These are phyloP conservation scores for Strigomonas oncopelti DNA, from an alignment of 208 protist genomes.

Conservation along the genomic window DNA sequence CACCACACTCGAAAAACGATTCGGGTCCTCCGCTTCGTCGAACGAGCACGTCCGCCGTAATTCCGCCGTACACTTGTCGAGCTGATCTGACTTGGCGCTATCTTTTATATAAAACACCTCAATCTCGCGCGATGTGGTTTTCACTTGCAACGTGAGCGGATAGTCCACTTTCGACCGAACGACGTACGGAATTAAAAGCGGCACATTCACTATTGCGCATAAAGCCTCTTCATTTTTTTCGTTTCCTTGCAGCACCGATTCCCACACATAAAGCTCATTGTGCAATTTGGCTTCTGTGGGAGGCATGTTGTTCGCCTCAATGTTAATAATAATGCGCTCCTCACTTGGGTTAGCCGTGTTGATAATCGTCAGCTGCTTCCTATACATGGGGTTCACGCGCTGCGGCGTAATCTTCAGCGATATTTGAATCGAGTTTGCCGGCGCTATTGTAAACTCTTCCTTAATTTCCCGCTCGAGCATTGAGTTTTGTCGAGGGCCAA, in stretches of 20 bases:
- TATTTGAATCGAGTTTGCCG: conserved; percentile 55
- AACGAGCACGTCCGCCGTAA: not conserved
- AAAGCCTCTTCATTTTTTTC: conserved; percentile 22
- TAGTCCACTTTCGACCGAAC: conserved; percentile 56
- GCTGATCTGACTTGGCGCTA: conserved; percentile 20
- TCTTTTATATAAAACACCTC: conserved; percentile 51
- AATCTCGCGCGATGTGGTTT: conserved; percentile 57
- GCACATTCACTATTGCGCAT: conserved; percentile 63
- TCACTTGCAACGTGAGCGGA: conserved; percentile 46
- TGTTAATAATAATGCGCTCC: conserved; percentile 77
- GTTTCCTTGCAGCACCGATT: conserved; percentile 24
- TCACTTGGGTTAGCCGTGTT: conserved; percentile 71
- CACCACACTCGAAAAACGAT: not conserved
- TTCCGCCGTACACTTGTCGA: conserved; percentile 19
- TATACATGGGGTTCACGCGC: conserved; percentile 83
- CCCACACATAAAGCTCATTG: conserved; percentile 81
- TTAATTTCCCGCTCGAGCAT: conserved; percentile 38
- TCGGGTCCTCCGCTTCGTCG: not conserved
- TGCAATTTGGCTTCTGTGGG: conserved; percentile 77
- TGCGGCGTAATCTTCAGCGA: conserved; percentile 76
- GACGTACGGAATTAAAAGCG: conserved; percentile 73
- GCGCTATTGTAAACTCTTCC: conserved; percentile 71
- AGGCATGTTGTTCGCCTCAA: conserved; percentile 87
- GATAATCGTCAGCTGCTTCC: conserved; percentile 79
- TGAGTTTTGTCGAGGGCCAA: conserved; percentile 19